Percentiles rank a stretch among this genome's conserved stretches.
Conservation (phyloP, 2,329 filamentous ascomycete species). For the Onygenales sp. region DNA sequence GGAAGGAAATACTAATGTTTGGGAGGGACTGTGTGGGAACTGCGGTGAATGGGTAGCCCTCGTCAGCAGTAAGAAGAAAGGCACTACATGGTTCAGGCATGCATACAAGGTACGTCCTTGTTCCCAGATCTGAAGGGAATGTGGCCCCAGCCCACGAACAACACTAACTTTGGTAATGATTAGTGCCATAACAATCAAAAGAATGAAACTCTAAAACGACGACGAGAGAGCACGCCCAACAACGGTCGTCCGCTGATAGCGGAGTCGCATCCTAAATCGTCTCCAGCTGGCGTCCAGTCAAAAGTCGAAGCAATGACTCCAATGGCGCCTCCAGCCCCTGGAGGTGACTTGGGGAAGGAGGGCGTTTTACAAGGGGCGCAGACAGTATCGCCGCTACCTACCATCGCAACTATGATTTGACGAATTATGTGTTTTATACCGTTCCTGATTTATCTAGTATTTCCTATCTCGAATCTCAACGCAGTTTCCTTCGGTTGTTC, state of each 20-base stretch:
- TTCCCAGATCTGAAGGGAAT: neutral
- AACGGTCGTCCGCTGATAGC: constrained; percentile 29
- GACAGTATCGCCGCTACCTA: constrained; percentile 5
- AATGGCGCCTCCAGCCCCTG: neutral
- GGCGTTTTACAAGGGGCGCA: neutral
- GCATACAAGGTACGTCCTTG: constrained; percentile 63
- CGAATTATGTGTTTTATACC: neutral
- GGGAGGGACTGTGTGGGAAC: constrained; percentile 30
- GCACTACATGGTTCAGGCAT: constrained; percentile 85
- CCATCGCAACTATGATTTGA: constrained; percentile 5
- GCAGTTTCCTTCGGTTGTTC: neutral
- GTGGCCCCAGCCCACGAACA: neutral
- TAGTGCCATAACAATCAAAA: constrained; percentile 65
- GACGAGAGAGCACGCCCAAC: constrained; percentile 52
- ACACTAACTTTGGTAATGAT: constrained; percentile 11
- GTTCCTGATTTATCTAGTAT: neutral
- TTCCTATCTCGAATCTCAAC: neutral
- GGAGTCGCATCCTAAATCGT: constrained; percentile 1
- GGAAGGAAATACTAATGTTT: constrained; percentile 59
- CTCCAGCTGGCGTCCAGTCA: neutral
- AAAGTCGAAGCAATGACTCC: neutral
- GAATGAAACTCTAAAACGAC: constrained; percentile 58
- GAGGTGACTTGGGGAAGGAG: neutral
- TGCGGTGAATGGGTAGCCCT: constrained; percentile 24
- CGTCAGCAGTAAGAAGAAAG: constrained; percentile 74